Evolutionary conservation across 148 eudicot species (phyloP), one percentile per base, ranked within the genome.

Genomic region (Beta vulgaris): DNA sequence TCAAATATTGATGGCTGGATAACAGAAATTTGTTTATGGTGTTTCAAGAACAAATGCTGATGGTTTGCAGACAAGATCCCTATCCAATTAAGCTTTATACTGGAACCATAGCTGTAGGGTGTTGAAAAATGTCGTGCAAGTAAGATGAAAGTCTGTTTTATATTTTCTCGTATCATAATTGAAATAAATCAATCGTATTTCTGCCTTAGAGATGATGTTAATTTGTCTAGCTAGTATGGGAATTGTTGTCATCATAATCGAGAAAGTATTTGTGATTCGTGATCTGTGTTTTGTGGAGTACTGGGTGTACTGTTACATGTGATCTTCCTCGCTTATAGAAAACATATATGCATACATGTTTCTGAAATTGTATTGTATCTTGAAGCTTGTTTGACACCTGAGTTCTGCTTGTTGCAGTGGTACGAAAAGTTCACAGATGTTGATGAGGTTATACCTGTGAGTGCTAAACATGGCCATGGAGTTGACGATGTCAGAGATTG

Each of bases 361-460:
- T 40, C 15, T 31, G 48, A 54, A 40, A 9, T 34, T 13, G 2
- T 69, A 21, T 25, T 58, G 9, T 28, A 28, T 25, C 51, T 49
- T 58, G 29, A 58, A 60, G 18, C 29, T 60, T 74, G 5, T 49
- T 68, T 75, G 21, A 80, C 39, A 44, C 32, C 68, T 26, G 7
- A 26, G 29, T 53, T 23, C 5, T 75, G 40, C 31, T 71, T 76
- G 73, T 78, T 85, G 78, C 84, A 95, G 99, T 95, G 96, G 97
- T 92, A 90, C 64, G 96, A 95, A 81, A 95, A 95, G 76, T 88
- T 87, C 77, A 90, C 96, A 28, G 92, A 89, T 80, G 97, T 88
- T 57, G 99, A 95, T 68, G 99, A 92, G 62, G 99, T 95, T 37
- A 95, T 95, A 77, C 99, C 99, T 62, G 99, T 95, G 77, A 95